Evolutionary conservation across 305 asterid species (phyloP).

Genomic region (Rubia balearica): DNA sequence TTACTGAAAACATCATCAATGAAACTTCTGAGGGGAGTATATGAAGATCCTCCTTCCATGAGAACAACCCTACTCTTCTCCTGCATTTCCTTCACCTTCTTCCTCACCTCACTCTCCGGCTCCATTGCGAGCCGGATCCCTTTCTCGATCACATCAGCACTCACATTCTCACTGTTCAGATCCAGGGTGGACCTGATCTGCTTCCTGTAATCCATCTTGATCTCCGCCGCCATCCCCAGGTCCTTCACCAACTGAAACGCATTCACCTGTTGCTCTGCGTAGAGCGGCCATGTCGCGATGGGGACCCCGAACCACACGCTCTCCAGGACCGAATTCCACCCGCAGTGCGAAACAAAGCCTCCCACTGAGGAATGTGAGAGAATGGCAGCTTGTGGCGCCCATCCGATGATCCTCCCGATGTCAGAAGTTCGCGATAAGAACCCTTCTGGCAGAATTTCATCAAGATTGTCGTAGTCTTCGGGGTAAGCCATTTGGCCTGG

Average conservation of each 20-base stretch:
- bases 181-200: background rate
- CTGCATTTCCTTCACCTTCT: conserved; percentile 9
- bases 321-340: conserved; percentile 28
- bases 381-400: conserved; percentile 8
- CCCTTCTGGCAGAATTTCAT: conserved; percentile 12
- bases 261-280: conserved; percentile 29
- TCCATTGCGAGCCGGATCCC: conserved; percentile 8
- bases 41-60: conserved; percentile 9
- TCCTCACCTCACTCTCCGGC: conserved; percentile 7
- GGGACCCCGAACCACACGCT: conserved; percentile 31
- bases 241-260: conserved; percentile 26
- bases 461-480: conserved; percentile 1
- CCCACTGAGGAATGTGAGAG: conserved; percentile 12
- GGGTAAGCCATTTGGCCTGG: background rate
- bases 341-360: conserved; percentile 29
- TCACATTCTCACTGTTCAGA: background rate
- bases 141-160: conserved; percentile 5
- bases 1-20: conserved; percentile 11
- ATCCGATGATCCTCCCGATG: conserved; percentile 2
- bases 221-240: conserved; percentile 21
- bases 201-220: conserved; percentile 11
- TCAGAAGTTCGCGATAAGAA: background rate
- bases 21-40: background rate
- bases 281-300: conserved; percentile 28
- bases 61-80: background rate